These are phyloP conservation scores for Xylariaceae sp. DNA, from an alignment of 2,329 filamentous ascomycete genomes.

Conservation along the genomic window DNA sequence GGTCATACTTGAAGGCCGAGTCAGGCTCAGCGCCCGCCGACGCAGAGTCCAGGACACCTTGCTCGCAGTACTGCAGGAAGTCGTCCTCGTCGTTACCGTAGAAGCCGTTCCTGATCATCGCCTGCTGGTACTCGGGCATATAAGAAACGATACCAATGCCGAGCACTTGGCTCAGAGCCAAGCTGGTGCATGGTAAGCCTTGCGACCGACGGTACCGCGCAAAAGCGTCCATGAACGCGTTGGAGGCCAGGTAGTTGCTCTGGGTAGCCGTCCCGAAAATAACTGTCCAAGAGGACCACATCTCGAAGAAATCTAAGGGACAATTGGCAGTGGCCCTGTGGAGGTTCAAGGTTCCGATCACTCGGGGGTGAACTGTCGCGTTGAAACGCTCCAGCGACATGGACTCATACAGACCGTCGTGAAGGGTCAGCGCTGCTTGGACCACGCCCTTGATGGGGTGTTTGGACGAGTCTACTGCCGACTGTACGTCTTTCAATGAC, in stretches of 20 bases:
- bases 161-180: slow-evolving; percentile 26
- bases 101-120: too few species aligned
- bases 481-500: slow-evolving; percentile 4
- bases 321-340: slow-evolving; percentile 22
- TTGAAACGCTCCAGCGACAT: slow-evolving; percentile 14
- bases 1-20: too few species aligned
- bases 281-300: slow-evolving; percentile 25
- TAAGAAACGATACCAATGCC: slow-evolving; percentile 34
- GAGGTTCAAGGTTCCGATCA: slow-evolving; percentile 37
- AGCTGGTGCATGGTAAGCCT: too few species aligned
- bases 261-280: slow-evolving; percentile 25
- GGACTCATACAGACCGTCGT: slow-evolving; percentile 7
- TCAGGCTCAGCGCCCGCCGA: too few species aligned
- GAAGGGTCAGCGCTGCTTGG: slow-evolving; percentile 30
- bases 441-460: slow-evolving; percentile 27
- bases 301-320: slow-evolving; percentile 33
- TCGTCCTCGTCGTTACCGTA: too few species aligned
- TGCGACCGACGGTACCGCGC: slow-evolving; percentile 20
- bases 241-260: slow-evolving; percentile 33
- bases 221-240: slow-evolving; percentile 32
- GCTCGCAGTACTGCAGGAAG: too few species aligned
- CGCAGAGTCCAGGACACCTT: too few species aligned
- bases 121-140: too few species aligned
- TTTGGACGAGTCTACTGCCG: too few species aligned
- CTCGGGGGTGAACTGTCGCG: slow-evolving; percentile 26